Percentiles rank a stretch among this genome's conserved stretches.
These are phyloP conservation scores for Diaporthe destruens DNA, from an alignment of 2,329 filamentous ascomycete species.

Conservation along the genomic window DNA sequence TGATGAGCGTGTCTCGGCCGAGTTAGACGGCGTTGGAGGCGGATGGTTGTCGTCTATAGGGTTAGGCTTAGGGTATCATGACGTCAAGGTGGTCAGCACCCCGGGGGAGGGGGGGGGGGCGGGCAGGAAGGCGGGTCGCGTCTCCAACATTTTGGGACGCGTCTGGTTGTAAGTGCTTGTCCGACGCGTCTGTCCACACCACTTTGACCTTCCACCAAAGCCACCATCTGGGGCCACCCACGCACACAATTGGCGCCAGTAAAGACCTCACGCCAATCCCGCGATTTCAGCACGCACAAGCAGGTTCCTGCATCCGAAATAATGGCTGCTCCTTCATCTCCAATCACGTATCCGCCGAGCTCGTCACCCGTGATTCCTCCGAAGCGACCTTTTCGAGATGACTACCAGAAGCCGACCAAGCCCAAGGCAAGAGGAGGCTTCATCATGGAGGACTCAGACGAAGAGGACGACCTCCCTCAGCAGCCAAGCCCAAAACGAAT, in stretches of 20 bases:
- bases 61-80: conserved; percentile 1
- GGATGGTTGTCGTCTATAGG: conserved; percentile 14
- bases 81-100: too few relatives aligned
- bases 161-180: conserved; percentile 37
- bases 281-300: not conserved
- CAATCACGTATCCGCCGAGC: conserved; percentile 46
- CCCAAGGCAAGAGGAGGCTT: conserved; percentile 57
- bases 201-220: not conserved
- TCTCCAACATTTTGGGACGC: conserved; percentile 30
- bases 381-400: conserved; percentile 54
- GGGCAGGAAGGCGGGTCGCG: conserved; percentile 7
- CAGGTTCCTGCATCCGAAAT: not conserved
- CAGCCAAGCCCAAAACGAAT: conserved; percentile 58
- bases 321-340: conserved; percentile 47
- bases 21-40: too few relatives aligned
- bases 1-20: not conserved
- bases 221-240: not conserved
- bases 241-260: not conserved
- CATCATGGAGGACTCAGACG: conserved; percentile 57
- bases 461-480: conserved; percentile 51
- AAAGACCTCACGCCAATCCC: not conserved
- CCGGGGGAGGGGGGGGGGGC: too few relatives aligned
- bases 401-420: conserved; percentile 47
- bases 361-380: conserved; percentile 48
- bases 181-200: conserved; percentile 38